These are phyloP conservation scores for Botrytis squamosa DNA, from an alignment of 2,329 filamentous ascomycete species.

Conservation along the genomic window DNA sequence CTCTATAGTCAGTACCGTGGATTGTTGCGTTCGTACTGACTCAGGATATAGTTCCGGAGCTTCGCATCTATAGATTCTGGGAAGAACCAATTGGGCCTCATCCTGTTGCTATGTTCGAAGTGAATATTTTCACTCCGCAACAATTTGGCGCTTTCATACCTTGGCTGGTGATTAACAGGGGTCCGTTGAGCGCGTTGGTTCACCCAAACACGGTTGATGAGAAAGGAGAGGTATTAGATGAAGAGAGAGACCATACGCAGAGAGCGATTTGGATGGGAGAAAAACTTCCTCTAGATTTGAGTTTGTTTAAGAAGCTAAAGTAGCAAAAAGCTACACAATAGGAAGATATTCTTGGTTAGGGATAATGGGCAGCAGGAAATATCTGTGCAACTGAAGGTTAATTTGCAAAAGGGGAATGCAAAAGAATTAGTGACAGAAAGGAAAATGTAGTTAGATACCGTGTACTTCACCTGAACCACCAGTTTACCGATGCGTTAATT, in stretches of 20 bases:
- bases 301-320: conserved; percentile 44
- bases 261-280: conserved; percentile 74
- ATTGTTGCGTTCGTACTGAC: background rate
- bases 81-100: conserved; percentile 79
- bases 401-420: background rate
- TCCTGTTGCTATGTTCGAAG: conserved; percentile 85
- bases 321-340: conserved; percentile 9
- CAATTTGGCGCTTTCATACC: conserved; percentile 88
- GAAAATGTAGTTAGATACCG: background rate
- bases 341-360: background rate
- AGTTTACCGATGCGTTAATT: conserved; percentile 53
- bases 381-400: background rate
- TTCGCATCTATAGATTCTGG: conserved; percentile 78
- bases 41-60: conserved; percentile 66
- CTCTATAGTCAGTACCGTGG: conserved; percentile 8
- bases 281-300: conserved; percentile 58
- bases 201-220: conserved; percentile 77
- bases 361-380: background rate
- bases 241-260: conserved; percentile 48
- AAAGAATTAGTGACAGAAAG: background rate
- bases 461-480: conserved; percentile 44
- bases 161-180: conserved; percentile 80
- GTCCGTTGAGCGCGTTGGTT: conserved; percentile 73
- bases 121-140: conserved; percentile 79
- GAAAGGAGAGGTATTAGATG: conserved; percentile 41